These are phyloP conservation scores for Colletotrichum sidae DNA, from an alignment of 2,329 filamentous ascomycete genomes.

Conservation along the genomic window DNA sequence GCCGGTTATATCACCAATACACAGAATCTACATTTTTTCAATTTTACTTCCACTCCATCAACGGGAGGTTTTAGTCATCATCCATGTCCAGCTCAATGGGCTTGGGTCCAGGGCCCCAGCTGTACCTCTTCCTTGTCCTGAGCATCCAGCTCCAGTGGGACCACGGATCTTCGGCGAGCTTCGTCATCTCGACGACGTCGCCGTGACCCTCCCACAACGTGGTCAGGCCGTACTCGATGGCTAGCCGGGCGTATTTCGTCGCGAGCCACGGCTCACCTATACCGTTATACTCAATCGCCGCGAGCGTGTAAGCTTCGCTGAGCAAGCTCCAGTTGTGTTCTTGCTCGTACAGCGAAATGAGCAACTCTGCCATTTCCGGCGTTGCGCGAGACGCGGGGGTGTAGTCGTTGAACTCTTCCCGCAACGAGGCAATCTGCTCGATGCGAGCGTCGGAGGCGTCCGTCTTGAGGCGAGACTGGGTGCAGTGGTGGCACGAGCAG, in stretches of 20 bases:
- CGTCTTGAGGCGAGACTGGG: constrained; percentile 41
- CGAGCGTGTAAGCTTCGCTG: constrained; percentile 50
- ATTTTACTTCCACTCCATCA: no score
- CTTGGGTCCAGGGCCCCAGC: constrained; percentile 41
- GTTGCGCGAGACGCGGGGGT: constrained; percentile 44
- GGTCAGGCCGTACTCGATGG: constrained; percentile 49
- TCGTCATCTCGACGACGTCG: constrained; percentile 50
- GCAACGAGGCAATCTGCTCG: constrained; percentile 46
- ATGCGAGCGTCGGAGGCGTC: constrained; percentile 53
- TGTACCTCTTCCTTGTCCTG: constrained; percentile 46
- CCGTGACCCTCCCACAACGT: constrained; percentile 38
- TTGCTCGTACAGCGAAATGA: constrained; percentile 53
- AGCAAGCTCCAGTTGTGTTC: constrained; percentile 50
- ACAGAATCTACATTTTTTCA: not conserved
- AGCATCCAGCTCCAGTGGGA: constrained; percentile 55
- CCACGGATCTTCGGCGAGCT: constrained; percentile 49
- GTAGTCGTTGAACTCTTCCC: constrained; percentile 48
- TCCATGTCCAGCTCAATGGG: constrained; percentile 15
- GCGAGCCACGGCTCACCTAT: constrained; percentile 53
- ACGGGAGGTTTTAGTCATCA: constrained; percentile 38
- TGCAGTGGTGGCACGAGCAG: constrained; percentile 54
- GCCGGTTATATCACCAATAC: not conserved
- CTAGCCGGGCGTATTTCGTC: constrained; percentile 51
- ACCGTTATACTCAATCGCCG: constrained; percentile 54
- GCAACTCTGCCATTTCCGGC: constrained; percentile 52